Conservation (phyloP, 192 early-diverging fungal species). For the Piromyces sp. region DNA sequence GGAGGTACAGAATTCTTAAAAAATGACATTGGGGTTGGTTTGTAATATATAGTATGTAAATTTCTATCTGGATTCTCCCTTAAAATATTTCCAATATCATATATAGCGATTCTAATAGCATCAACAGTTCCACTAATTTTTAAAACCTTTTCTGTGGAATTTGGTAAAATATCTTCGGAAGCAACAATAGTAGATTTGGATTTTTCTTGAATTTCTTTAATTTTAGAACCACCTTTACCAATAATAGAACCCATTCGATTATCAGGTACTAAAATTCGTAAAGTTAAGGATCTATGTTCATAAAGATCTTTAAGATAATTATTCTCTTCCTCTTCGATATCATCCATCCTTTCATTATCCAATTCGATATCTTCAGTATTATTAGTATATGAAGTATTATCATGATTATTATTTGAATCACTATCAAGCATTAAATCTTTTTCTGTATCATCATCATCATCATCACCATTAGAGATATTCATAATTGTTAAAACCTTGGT, state of each 20-base stretch:
- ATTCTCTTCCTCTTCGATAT: no score
- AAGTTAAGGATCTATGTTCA: background rate
- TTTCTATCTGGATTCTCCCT: background rate
- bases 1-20: background rate
- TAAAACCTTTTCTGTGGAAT: background rate
- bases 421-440: background rate
- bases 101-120: background rate
- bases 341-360: background rate
- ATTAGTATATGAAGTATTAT: no score
- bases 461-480: background rate
- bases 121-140: background rate
- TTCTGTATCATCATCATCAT: background rate
- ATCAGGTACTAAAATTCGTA: constrained; percentile 67
- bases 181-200: background rate
- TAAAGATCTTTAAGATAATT: background rate
- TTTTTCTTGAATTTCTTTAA: background rate
- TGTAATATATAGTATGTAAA: background rate
- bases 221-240: background rate
- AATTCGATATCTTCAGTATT: background rate
- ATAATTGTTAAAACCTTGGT: no score
- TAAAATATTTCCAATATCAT: background rate
- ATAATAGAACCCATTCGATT: constrained; percentile 38
- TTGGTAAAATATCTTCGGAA: background rate
- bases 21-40: background rate
- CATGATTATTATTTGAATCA: no score